Evolutionary conservation across 225 moss, liverwort and hornwort genomes (phyloP), one percentile per base, ranked within the genome.

Genomic region (Polytrichum commune): DNA sequence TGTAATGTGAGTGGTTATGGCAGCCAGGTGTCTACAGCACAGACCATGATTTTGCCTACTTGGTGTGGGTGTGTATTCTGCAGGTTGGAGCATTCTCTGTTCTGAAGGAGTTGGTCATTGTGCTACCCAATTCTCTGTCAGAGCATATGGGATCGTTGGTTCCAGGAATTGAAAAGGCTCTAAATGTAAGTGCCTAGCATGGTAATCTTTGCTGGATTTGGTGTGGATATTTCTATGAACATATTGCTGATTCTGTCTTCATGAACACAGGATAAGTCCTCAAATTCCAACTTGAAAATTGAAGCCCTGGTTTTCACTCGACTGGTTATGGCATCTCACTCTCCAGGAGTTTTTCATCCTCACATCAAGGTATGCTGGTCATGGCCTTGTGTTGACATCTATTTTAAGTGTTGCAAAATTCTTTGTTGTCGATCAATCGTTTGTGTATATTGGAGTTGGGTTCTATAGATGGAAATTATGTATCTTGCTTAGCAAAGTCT

Each of bases 281-380:
- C 90, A 23, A 90, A 80, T 55, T 87, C 90, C 64, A 90, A 90
- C 70, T 46, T 90, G 78, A 90, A 90, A 64, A 90, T 87, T 77
- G 90, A 90, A 65, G 87, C 87, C 16, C 61, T 90, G 72, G 80
- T 86, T 28, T 90, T 90, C 72, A 72, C 86, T 60, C 80, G 90
- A 66, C 90, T 90, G 19, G 90, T 90, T 68, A 75, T 90, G 76
- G 87, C 80, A n/a, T 82, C 86, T 4, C 90, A 87, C 77, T 78
- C 84, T 62, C 87, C 90, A 6, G 66, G 78, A 55, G 90, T 90
- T n/a, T 87, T 90, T 61, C 90, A 90, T 74, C 79, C 90, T 25
- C 90, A 90, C 38, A 84, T 90, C 32, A 82, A 79, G 86, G 90
- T 89, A 27, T 73, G 72, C 62, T 1, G 5, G 32, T 62, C 26